Conservation (phyloP, 208 protist genomes). For the Acanthamoeba royreba region DNA sequence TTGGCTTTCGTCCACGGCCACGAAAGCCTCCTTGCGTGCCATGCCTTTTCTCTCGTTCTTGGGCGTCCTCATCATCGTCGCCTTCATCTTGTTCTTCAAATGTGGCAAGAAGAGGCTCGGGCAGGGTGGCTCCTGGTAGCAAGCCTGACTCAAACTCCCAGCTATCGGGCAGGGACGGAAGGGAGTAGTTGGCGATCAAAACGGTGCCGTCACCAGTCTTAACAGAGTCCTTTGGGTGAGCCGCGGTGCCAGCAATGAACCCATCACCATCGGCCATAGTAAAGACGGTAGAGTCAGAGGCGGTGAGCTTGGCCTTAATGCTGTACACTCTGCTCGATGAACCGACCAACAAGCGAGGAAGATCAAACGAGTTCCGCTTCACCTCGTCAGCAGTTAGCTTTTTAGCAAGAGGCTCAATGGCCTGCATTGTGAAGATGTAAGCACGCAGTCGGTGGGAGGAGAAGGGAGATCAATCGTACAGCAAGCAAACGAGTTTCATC, state of each 20-base stretch:
- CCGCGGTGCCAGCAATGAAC: not conserved
- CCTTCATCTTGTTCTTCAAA: not conserved
- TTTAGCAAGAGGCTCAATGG: not conserved
- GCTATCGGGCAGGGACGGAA: not conserved
- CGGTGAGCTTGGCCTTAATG: not conserved
- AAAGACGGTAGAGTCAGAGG: not conserved
- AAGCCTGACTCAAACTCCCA: not conserved
- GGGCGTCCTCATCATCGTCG: not conserved
- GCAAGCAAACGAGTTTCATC: constrained; percentile 75
- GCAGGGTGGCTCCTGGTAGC: not conserved
- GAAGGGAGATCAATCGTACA: not conserved
- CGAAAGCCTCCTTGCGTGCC: not conserved
- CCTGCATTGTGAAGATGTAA: not conserved
- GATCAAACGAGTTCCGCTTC: not conserved
- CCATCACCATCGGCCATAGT: not conserved
- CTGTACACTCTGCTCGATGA: not conserved
- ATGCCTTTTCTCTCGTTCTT: not conserved
- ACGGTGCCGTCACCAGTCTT: not conserved
- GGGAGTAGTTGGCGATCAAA: not conserved
- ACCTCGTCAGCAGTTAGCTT: not conserved
- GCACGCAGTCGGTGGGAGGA: not conserved
- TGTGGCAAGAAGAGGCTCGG: not conserved
- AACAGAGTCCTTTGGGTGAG: not conserved
- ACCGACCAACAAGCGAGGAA: not conserved
- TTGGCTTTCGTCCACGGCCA: not conserved